Conservation (phyloP, 202 grass and related monocot species). For the Saccharum hybrid region DNA sequence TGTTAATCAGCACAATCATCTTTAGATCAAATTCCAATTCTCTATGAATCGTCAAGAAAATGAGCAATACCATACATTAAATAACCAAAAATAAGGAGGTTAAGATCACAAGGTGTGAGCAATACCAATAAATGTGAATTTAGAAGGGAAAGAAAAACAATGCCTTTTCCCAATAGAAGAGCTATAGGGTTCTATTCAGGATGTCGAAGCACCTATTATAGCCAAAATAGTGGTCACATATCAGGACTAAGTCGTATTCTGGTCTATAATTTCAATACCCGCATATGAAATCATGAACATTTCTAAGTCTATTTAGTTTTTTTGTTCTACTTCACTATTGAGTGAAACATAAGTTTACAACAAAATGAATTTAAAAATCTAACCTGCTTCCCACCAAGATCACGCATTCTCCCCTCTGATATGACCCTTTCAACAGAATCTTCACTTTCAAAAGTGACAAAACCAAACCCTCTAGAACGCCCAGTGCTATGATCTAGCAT, state of each 20-base stretch:
- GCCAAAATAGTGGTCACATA: slow-evolving; percentile 5
- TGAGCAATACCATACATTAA: slow-evolving; percentile 7
- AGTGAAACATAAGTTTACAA: slow-evolving; percentile 12
- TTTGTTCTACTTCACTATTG: neutral
- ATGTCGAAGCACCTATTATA: neutral
- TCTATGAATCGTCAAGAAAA: neutral
- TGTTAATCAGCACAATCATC: neutral
- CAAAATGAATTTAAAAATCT: slow-evolving; percentile 20
- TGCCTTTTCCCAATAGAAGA: slow-evolving; percentile 1
- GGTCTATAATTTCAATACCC: neutral
- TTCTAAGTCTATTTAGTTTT: neutral
- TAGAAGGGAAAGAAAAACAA: neutral
- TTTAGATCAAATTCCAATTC: slow-evolving; percentile 5
- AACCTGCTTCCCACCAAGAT: slow-evolving; percentile 96
- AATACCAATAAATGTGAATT: neutral
- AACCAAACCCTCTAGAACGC: slow-evolving; percentile 95
- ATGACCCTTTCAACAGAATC: slow-evolving; percentile 92
- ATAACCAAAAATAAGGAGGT: neutral
- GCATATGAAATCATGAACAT: neutral
- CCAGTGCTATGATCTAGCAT: slow-evolving; percentile 94
- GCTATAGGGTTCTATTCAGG: neutral
- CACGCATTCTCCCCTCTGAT: slow-evolving; percentile 94
- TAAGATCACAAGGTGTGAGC: neutral
- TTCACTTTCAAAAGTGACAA: slow-evolving; percentile 92
- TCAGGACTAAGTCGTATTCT: neutral